Evolutionary conservation across 495 filamentous ascomycete genomes (phyloP).

Genomic region (Aspergillus cavernicola): DNA sequence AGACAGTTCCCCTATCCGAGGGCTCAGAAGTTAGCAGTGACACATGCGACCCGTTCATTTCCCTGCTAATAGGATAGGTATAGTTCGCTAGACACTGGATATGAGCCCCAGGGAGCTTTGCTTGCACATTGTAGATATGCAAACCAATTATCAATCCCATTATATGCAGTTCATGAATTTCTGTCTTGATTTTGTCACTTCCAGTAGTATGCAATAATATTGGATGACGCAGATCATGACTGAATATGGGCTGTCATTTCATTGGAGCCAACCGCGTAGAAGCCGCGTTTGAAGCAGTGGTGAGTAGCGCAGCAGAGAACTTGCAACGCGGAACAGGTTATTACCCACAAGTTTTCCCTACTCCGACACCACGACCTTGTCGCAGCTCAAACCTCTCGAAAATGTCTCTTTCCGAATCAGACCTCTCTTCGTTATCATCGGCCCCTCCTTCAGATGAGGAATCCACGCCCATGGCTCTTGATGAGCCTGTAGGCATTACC

Average conservation of each 20-base stretch:
- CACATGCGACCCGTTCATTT: no score
- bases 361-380: constrained; percentile 21
- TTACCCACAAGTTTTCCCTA: constrained; percentile 28
- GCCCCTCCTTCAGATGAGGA: constrained; percentile 57
- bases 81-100: no score
- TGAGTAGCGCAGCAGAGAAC: constrained; percentile 21
- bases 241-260: constrained; percentile 20
- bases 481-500: constrained; percentile 41
- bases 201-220: constrained; percentile 9
- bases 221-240: constrained; percentile 21
- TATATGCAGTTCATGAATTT: not conserved
- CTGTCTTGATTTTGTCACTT: not conserved
- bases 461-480: constrained; percentile 35
- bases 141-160: no score
- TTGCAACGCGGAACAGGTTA: constrained; percentile 21
- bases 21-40: no score
- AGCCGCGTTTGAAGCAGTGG: constrained; percentile 26
- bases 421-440: constrained; percentile 57
- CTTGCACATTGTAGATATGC: no score
- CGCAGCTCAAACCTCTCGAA: constrained; percentile 27
- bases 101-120: no score
- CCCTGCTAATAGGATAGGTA: no score
- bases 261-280: constrained; percentile 26
- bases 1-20: no score
- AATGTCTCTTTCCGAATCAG: constrained; percentile 53